Evolutionary conservation across 75 land plant species (phyloP).

Genomic region (Cryptomeria japonica): DNA sequence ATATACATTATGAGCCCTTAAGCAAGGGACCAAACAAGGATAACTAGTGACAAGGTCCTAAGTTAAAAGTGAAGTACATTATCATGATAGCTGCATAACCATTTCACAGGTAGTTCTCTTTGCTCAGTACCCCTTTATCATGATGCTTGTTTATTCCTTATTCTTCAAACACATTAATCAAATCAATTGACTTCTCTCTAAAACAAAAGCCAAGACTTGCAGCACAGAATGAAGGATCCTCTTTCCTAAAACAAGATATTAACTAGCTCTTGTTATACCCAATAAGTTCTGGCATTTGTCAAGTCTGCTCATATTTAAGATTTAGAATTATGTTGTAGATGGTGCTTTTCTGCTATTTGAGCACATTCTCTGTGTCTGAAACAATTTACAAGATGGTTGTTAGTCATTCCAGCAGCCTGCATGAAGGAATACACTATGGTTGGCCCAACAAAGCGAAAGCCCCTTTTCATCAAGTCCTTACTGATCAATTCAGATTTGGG

Average conservation of each 20-base stretch:
- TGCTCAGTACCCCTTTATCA: neutral
- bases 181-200: neutral
- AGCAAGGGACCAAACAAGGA: neutral
- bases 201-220: neutral
- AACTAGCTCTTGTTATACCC: neutral
- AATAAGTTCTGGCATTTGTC: neutral
- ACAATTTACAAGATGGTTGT: slow-evolving; percentile 60
- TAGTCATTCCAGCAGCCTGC: slow-evolving; percentile 66
- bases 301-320: neutral
- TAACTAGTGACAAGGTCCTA: neutral
- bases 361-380: slow-evolving; percentile 41
- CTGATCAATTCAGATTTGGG: slow-evolving; percentile 65
- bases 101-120: no score
- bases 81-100: neutral
- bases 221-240: neutral
- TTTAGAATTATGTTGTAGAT: neutral
- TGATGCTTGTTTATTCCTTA: neutral
- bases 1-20: no score
- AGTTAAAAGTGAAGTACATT: neutral
- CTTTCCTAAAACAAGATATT: neutral
- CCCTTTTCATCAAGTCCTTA: slow-evolving; percentile 57
- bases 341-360: neutral
- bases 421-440: slow-evolving; percentile 68
- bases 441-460: slow-evolving; percentile 65
- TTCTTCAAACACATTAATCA: neutral